Evolutionary conservation across 345 rosid species (phyloP).

Genomic region (Eutrema yunnanense): DNA sequence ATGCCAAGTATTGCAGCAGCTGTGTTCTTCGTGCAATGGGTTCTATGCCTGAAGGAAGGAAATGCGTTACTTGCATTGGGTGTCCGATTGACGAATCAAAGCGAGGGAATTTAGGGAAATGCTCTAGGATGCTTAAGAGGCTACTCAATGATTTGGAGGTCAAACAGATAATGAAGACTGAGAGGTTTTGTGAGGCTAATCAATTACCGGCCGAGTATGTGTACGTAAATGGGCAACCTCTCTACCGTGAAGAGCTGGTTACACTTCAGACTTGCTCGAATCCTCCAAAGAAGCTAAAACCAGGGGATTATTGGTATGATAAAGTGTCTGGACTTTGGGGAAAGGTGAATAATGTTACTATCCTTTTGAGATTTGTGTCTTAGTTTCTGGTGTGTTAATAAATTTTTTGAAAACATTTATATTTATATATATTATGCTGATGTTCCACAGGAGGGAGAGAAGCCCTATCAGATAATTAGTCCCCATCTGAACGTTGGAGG

Average conservation of each 20-base stretch:
- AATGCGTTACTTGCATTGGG: conserved; percentile 89
- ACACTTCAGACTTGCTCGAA: conserved; percentile 67
- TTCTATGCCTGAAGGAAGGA: conserved; percentile 99
- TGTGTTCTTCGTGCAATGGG: conserved; percentile 99
- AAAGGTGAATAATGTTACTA: conserved; percentile 53
- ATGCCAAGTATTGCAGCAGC: conserved; percentile 82
- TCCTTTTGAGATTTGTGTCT: neutral
- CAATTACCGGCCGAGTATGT: conserved; percentile 89
- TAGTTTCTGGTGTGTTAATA: neutral
- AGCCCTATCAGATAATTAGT: conserved; percentile 83
- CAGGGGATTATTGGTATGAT: conserved; percentile 98
- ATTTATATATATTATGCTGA: conserved; percentile 16
- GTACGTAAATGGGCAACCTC: conserved; percentile 71
- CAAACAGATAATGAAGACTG: conserved; percentile 87
- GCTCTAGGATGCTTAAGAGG: conserved; percentile 93
- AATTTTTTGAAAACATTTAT: conserved; percentile 9
- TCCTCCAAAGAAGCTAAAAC: conserved; percentile 92
- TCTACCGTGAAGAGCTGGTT: conserved; percentile 76
- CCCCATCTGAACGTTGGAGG: conserved; percentile 96
- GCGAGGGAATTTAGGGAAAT: conserved; percentile 71
- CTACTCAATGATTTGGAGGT: conserved; percentile 88
- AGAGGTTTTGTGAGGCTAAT: conserved; percentile 85
- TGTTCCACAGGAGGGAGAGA: conserved; percentile 80
- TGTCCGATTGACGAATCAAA: conserved; percentile 75
- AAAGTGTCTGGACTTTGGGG: conserved; percentile 99